These are phyloP conservation scores for Tripterygium wilfordii DNA, from an alignment of 177 flowering plant species.

Conservation along the genomic window DNA sequence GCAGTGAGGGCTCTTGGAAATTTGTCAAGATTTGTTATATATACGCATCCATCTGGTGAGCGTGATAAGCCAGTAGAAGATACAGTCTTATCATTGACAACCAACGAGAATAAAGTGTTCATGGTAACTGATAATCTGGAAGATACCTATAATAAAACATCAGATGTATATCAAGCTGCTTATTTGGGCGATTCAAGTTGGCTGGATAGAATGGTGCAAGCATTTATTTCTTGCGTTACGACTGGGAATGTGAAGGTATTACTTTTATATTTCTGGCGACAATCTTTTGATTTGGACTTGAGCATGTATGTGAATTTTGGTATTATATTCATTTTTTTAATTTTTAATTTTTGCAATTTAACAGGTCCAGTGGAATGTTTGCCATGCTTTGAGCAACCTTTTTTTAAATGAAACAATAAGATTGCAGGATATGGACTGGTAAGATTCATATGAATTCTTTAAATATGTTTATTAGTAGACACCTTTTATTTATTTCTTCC, in stretches of 20 bases:
- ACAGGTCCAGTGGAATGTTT: constrained; percentile 99
- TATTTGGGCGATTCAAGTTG: constrained; percentile 22
- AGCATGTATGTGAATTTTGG: neutral
- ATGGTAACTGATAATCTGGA: constrained; percentile 14
- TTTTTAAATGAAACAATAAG: constrained; percentile 70
- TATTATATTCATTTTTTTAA: neutral
- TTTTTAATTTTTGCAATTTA: neutral
- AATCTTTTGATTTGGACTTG: no score
- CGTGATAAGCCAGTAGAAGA: constrained; percentile 14
- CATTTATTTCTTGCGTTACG: constrained; percentile 86
- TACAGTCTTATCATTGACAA: constrained; percentile 10
- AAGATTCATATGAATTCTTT: constrained; percentile 16
- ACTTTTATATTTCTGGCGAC: no score
- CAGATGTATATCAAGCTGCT: constrained; percentile 8
- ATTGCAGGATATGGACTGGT: constrained; percentile 75
- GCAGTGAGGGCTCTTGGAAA: constrained; percentile 96
- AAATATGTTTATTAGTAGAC: neutral
- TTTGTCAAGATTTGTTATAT: constrained; percentile 62
- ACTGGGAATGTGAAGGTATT: constrained; percentile 96
- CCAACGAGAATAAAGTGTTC: constrained; percentile 10
- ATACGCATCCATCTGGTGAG: constrained; percentile 11
- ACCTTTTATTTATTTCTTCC: neutral
- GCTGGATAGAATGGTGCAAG: constrained; percentile 76
- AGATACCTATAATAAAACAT: constrained; percentile 4
- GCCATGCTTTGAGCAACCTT: constrained; percentile 90